Evolutionary conservation across 2,329 filamentous ascomycete genomes (phyloP).

Genomic region (Diaporthe capsici): DNA sequence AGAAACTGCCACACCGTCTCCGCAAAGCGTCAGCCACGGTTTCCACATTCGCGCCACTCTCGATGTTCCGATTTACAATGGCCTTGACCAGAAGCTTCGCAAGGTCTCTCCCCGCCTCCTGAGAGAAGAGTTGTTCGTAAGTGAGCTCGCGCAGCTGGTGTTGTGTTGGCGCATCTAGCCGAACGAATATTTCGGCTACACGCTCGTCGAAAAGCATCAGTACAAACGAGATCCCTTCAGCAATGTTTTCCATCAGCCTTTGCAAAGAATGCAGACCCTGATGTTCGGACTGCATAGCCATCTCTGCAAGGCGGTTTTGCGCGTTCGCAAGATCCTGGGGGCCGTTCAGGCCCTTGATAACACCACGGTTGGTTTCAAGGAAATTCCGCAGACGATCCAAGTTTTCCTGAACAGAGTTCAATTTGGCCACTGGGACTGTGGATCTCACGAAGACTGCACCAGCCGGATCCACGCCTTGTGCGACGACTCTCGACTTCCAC

Average conservation of each 20-base stretch:
- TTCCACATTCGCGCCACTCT: slow-evolving; percentile 96
- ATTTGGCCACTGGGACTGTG: slow-evolving; percentile 75
- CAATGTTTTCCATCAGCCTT: slow-evolving; percentile 88
- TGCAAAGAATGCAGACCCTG: slow-evolving; percentile 90
- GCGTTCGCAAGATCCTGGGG: slow-evolving; percentile 86
- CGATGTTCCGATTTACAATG: slow-evolving; percentile 97
- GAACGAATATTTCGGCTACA: slow-evolving; percentile 86
- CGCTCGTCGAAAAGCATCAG: slow-evolving; percentile 95
- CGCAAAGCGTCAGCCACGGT: slow-evolving; percentile 96
- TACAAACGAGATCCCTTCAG: slow-evolving; percentile 97
- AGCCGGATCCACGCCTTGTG: slow-evolving; percentile 62
- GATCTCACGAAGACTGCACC: slow-evolving; percentile 76
- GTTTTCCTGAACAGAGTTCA: slow-evolving; percentile 84
- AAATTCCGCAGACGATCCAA: slow-evolving; percentile 85
- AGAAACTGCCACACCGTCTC: slow-evolving; percentile 95
- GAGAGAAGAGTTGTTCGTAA: slow-evolving; percentile 89
- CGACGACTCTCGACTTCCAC: slow-evolving; percentile 86
- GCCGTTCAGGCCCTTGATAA: slow-evolving; percentile 94
- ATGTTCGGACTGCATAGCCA: slow-evolving; percentile 93
- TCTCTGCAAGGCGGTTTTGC: slow-evolving; percentile 88
- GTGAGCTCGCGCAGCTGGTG: slow-evolving; percentile 82
- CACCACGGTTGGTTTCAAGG: slow-evolving; percentile 86
- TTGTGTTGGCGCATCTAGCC: slow-evolving; percentile 79
- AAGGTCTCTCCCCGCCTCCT: slow-evolving; percentile 83
- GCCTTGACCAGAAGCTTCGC: slow-evolving; percentile 96